These are phyloP conservation scores for Moesziomyces sp. DNA, from an alignment of 1,284 basidiomycete species.

Conservation along the genomic window DNA sequence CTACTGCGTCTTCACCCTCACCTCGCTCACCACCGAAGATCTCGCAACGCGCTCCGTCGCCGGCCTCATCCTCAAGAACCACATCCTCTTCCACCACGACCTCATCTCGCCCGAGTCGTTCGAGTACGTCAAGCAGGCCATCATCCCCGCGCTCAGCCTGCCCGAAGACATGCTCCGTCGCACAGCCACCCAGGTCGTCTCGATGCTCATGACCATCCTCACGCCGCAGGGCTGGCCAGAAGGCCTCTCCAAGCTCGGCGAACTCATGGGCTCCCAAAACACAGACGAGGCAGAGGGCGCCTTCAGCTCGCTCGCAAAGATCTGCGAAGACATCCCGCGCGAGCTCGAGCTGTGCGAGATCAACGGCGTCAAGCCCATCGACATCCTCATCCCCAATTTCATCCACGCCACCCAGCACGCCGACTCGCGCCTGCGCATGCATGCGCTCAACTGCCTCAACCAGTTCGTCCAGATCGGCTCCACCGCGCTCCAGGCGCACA, in stretches of 20 bases:
- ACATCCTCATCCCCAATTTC: conserved; percentile 81
- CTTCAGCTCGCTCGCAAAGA: conserved; percentile 92
- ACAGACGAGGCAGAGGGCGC: conserved; percentile 73
- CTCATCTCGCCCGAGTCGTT: conserved; percentile 58
- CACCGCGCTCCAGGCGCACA: conserved; percentile 83
- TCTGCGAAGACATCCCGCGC: conserved; percentile 95
- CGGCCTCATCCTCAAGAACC: conserved; percentile 96
- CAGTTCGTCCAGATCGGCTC: conserved; percentile 81
- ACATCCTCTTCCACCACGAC: conserved; percentile 70
- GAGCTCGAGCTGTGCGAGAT: conserved; percentile 90
- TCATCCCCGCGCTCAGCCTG: conserved; percentile 62
- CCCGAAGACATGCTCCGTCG: conserved; percentile 64
- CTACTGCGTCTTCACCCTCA: conserved; percentile 92
- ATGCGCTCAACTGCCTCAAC: conserved; percentile 91
- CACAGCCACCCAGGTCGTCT: conserved; percentile 65
- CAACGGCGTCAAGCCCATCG: conserved; percentile 71
- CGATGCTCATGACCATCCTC: conserved; percentile 64
- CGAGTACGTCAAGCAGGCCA: conserved; percentile 63
- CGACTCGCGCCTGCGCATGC: conserved; percentile 85
- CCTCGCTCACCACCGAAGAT: conserved; percentile 82
- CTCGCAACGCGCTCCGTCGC: conserved; percentile 93
- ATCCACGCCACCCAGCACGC: conserved; percentile 79
- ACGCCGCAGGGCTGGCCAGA: conserved; percentile 63
- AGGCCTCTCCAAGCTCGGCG: conserved; percentile 59
- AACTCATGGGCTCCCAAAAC: conserved; percentile 58